A percentile compares a stretch with the other conserved stretches of the same genome.
These are phyloP conservation scores for Metschnikowia similis DNA, from an alignment of 805 yeast species.

Conservation along the genomic window DNA sequence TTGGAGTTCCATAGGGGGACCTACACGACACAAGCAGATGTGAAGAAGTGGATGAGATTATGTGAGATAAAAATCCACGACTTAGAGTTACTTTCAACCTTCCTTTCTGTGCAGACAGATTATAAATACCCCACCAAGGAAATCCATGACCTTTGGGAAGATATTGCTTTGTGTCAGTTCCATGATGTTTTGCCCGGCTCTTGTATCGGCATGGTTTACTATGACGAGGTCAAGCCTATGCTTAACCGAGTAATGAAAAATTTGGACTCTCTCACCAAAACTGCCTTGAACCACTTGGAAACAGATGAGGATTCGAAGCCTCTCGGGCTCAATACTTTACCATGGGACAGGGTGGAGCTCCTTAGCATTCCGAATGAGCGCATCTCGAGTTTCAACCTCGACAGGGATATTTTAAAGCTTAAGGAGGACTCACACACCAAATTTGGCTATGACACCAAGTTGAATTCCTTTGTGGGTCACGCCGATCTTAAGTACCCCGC, in stretches of 20 bases:
- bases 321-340: constrained; percentile 47
- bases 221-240: constrained; percentile 81
- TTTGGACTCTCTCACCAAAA: constrained; percentile 49
- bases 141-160: constrained; percentile 78
- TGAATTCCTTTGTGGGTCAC: constrained; percentile 12
- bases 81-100: constrained; percentile 76
- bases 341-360: constrained; percentile 58
- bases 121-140: constrained; percentile 71
- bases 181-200: constrained; percentile 98
- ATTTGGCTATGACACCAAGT: constrained; percentile 11
- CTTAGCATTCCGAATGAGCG: constrained; percentile 27
- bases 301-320: background rate
- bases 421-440: constrained; percentile 7
- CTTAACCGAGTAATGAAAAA: constrained; percentile 51
- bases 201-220: constrained; percentile 85
- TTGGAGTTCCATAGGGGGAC: constrained; percentile 97
- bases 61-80: constrained; percentile 79
- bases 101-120: constrained; percentile 52
- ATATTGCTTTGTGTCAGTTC: constrained; percentile 85
- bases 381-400: constrained; percentile 3
- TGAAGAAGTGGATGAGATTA: constrained; percentile 73
- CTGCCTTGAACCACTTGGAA: constrained; percentile 36
- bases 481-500: constrained; percentile 42
- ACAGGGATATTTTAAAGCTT: constrained; percentile 4
- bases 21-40: constrained; percentile 88